Base-by-base conservation (phyloP, 2,329 filamentous ascomycete genomes). In the Trichoderma cornu-damae region DNA sequence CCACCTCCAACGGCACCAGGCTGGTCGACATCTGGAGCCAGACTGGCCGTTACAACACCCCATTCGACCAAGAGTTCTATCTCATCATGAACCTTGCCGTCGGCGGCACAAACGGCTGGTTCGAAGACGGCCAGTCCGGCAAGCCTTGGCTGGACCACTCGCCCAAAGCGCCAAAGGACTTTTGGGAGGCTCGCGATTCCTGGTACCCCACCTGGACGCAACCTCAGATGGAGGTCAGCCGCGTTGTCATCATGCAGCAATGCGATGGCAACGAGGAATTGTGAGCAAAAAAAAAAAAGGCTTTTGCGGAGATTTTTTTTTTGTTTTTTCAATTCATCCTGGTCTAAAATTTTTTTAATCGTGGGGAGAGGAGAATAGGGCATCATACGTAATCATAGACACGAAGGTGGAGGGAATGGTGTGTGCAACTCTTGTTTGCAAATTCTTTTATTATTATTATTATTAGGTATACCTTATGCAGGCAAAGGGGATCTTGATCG, bases 61-160 rank as follows among this genome's bases (percentile, higher is more conserved):
- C 89, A 0, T 93, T 93, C 64, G 88, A 92, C 66, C 79, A 88
- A 62, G 73, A 81, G 14, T 92, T 92, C 66, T 91, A 88, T 65
- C 79, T 93, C 44, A 86, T 91, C 63, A 69, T 93, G 57, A 89
- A 89, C 66, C 76, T 92, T 3, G 88, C 84, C 9, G 88, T 92
- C 6, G 89, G 89, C 28, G 84, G 84, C 49, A 90, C 86, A 20
- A 92, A 91, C 63, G 89, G 89, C 35, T 95, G 89, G 89, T 95
- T 94, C 67, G 76, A 86, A 66, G 89, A 95, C 68, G 83, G 85
- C 18, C 75, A 79, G 63, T 79, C 78, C 40, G 80, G 79, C 30
- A 95, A 95, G 77, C 90, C 90, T 1, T 95, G 90, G 90, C 77
- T 90, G 30, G 87, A 94, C 68, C 75, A 70, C 14, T 86, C 82